Conservation (phyloP, 2,329 filamentous ascomycete species). For the Berkeleyomyces basicola region DNA sequence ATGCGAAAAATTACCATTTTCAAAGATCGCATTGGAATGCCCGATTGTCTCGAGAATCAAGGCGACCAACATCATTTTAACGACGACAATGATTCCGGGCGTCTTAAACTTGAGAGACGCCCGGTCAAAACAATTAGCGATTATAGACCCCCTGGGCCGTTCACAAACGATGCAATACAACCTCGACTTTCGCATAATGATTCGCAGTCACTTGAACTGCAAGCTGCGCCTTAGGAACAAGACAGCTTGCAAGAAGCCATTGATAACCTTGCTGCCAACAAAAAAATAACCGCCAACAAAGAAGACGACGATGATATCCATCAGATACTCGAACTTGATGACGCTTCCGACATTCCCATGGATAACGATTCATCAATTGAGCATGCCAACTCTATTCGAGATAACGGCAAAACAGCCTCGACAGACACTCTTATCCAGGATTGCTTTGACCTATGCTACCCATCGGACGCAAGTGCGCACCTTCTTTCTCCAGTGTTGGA, state of each 20-base stretch:
- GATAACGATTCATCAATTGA: background rate
- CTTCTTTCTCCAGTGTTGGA: slow-evolving; percentile 1
- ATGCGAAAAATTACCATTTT: slow-evolving; percentile 1
- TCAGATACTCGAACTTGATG: too few species aligned
- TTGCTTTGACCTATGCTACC: background rate
- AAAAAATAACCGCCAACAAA: background rate
- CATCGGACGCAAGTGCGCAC: slow-evolving; percentile 8
- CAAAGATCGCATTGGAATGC: background rate
- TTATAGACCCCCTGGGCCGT: too few species aligned
- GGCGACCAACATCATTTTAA: background rate
- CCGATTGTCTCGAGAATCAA: background rate
- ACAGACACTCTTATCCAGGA: background rate
- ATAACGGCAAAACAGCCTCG: background rate
- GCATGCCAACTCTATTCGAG: background rate
- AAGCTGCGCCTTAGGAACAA: background rate
- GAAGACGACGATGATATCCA: background rate
- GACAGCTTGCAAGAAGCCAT: background rate
- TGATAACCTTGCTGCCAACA: background rate
- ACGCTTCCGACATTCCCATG: too few species aligned
- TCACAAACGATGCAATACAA: background rate
- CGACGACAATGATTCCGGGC: background rate
- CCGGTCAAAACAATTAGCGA: background rate
- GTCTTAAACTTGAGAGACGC: too few species aligned
- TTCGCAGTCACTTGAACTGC: background rate
- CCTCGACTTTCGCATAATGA: background rate